Base-by-base conservation (phyloP, 2,329 filamentous ascomycete genomes). In the Ascocoryne sarcoides region DNA sequence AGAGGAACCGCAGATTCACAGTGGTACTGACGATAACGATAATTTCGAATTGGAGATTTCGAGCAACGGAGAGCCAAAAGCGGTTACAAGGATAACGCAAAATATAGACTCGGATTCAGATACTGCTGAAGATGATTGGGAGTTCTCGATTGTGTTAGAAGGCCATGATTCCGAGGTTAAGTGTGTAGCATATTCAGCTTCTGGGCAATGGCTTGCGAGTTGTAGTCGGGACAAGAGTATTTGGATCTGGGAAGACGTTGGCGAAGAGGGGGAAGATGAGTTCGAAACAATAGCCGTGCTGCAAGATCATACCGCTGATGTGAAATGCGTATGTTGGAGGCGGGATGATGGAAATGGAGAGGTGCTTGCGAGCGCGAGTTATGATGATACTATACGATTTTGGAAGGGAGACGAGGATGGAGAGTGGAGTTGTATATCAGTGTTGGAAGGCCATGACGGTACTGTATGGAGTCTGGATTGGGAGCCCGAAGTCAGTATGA, bases 161-260 rank as follows among this genome's bases (percentile, higher is more conserved):
- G 92, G 92, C 0, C 92, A 96, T 60, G 92, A 96, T 57, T 87
- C 84, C 17, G 92, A 98, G 64, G 84, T 98, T 68, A 83, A 95
- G 68, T 70, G 75, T 20, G 77, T 90, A 47, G 71, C 76, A 2
- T 93, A 88, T 66, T 79, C 74, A 14, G 79, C 84, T 0, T 76
- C 76, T 0, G 84, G 84, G 1, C 76, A 82, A 46, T 80, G 87
- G 54, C 73, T 98, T 4, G 92, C 92, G 4, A 95, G 89, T 0
- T 95, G 89, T 63, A 84, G 79, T 39, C 75, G 92, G 36, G 92
- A 98, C 61, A 96, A 96, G 67, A 84, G 78, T 12, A 86, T 96
- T 14, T 98, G 92, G 92, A 86, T 98, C 54, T 98, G 92, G 92
- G 92, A 98, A 64, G 92, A 96, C 60, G 75, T 95, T 39, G 75